These are phyloP conservation scores for Xylogone sp. DNA, from an alignment of 2,329 filamentous ascomycete genomes.

Conservation along the genomic window DNA sequence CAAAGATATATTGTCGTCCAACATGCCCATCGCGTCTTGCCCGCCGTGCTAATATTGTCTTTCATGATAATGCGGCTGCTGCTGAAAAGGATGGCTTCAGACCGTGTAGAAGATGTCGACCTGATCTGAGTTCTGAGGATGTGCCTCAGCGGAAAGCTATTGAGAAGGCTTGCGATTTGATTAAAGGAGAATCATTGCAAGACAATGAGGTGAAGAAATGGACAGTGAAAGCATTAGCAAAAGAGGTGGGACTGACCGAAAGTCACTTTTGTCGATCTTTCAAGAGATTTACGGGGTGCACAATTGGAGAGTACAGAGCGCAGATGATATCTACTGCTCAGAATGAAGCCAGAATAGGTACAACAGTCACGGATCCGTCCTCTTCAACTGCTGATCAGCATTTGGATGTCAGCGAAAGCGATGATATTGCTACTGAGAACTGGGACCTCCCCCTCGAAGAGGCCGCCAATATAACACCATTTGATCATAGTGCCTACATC, in stretches of 20 bases:
- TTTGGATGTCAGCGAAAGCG: not conserved
- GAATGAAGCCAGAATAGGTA: not conserved
- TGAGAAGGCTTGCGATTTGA: constrained; percentile 31
- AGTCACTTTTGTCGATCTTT: constrained; percentile 58
- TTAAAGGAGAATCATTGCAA: constrained; percentile 16
- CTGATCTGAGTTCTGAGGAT: constrained; percentile 15
- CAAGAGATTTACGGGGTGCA: constrained; percentile 49
- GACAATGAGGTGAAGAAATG: constrained; percentile 17
- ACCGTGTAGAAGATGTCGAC: constrained; percentile 55
- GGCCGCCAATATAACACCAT: not conserved
- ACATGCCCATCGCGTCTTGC: constrained; percentile 58
- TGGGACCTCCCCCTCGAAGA: not conserved
- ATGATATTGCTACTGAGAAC: not conserved
- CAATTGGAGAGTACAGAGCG: constrained; percentile 23
- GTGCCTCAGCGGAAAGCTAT: constrained; percentile 39
- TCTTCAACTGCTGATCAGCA: not conserved
- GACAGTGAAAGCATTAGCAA: constrained; percentile 44
- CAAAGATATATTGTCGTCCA: constrained; percentile 55
- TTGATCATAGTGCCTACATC: not conserved
- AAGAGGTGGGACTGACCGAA: constrained; percentile 47
- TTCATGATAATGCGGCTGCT: constrained; percentile 41
- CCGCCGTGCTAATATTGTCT: constrained; percentile 55
- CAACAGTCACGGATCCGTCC: not conserved
- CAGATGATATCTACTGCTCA: not conserved
- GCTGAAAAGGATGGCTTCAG: constrained; percentile 48